A percentile compares a stretch with the other conserved stretches of the same genome.
Conservation (phyloP, 495 filamentous ascomycete species). For the Trichoderma orchidacearum region DNA sequence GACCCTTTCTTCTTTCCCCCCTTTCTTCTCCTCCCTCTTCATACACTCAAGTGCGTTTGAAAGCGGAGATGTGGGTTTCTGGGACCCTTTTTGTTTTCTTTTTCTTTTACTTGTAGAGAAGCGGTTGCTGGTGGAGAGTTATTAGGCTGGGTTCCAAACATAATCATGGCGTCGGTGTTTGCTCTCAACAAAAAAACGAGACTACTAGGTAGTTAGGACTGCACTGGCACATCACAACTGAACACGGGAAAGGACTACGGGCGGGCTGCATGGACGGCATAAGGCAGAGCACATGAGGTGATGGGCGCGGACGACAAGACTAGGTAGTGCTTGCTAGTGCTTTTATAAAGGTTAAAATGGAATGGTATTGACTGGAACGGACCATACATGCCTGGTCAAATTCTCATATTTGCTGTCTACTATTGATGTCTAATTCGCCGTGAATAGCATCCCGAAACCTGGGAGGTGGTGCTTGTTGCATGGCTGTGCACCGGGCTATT, state of each 20-base stretch:
- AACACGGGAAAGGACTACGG: neutral
- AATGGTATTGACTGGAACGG: too few species aligned
- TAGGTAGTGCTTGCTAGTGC: too few species aligned
- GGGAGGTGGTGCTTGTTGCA: too few species aligned
- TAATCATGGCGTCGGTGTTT: neutral
- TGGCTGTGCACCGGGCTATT: too few species aligned
- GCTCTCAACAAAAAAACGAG: neutral
- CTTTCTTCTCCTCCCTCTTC: neutral
- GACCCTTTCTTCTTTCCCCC: neutral
- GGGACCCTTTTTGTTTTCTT: neutral
- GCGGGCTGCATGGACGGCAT: neutral
- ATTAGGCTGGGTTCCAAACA: neutral
- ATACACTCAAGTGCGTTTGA: neutral
- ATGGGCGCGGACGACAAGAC: neutral
- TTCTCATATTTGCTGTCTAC: too few species aligned
- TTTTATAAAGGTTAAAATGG: too few species aligned
- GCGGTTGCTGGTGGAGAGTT: neutral
- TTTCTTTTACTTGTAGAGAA: neutral
- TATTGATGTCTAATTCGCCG: too few species aligned
- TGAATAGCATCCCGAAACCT: too few species aligned
- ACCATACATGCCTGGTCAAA: too few species aligned
- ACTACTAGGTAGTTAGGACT: neutral
- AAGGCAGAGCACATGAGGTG: neutral
- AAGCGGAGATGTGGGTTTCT: neutral
- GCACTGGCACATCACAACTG: neutral